These are phyloP conservation scores for Hemileia vastatrix DNA, from an alignment of 1,284 basidiomycete species.

Conservation along the genomic window DNA sequence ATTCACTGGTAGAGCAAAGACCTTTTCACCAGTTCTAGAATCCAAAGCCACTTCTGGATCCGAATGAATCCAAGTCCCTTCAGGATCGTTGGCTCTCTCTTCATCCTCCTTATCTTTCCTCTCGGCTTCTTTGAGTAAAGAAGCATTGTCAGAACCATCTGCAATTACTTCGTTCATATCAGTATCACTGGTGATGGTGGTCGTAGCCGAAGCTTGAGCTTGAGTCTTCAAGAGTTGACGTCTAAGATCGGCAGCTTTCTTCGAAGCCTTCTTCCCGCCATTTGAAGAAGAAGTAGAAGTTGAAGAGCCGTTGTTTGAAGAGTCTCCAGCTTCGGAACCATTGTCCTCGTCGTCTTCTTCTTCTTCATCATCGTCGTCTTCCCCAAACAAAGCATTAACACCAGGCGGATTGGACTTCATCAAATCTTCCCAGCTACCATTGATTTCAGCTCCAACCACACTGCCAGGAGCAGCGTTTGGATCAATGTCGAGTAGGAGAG, in stretches of 20 bases:
- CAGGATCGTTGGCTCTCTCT: constrained; percentile 26
- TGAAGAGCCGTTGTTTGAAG: constrained; percentile 36
- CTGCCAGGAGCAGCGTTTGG: no score
- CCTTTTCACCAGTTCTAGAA: constrained; percentile 27
- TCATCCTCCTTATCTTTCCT: constrained; percentile 34
- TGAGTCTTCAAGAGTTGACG: constrained; percentile 63
- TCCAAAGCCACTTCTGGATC: constrained; percentile 39
- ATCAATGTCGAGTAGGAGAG: constrained; percentile 66
- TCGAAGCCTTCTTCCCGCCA: constrained; percentile 35
- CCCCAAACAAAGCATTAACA: constrained; percentile 66
- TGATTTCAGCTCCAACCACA: neutral
- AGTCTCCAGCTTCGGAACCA: constrained; percentile 46
- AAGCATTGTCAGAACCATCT: constrained; percentile 29
- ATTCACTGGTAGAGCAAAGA: constrained; percentile 18
- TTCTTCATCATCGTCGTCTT: constrained; percentile 53
- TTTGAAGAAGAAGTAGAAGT: constrained; percentile 1
- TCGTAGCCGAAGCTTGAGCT: constrained; percentile 15
- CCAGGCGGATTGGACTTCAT: no score
- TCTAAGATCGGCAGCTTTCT: constrained; percentile 60
- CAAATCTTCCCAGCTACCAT: neutral
- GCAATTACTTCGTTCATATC: constrained; percentile 25
- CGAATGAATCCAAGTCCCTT: constrained; percentile 49
- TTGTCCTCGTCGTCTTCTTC: constrained; percentile 53
- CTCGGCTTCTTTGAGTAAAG: constrained; percentile 44
- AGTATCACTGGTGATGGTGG: neutral